Evolutionary conservation across 192 early-diverging fungal species (phyloP), one percentile per base, ranked within the genome.

Genomic region (Spizellomyces sp.): DNA sequence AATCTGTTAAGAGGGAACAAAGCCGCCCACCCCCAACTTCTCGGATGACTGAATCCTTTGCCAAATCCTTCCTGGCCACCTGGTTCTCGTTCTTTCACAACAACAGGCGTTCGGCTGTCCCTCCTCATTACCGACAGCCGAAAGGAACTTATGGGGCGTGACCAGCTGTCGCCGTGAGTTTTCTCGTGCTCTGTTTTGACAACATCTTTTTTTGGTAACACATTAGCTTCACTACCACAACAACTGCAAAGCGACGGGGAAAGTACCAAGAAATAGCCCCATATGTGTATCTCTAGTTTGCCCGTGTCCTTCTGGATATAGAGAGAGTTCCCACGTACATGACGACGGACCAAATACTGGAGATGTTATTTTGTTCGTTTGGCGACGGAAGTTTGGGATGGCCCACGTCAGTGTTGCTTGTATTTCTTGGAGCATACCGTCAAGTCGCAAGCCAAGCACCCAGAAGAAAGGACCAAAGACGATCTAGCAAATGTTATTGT

Each of bases 1-100:
- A 77, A 58, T 45, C 70, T 7, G 21, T 27, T 59, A 46, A 77
- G 45, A 5, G 76, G 70, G 7, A 77, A 44, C 46, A 77, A 50
- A 45, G 76, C 64, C 15, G 76, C 76, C 76, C 76, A 77, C 7
- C 76, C 76, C 76, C 76, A 77, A 47, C 67, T 70, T 47, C 70
- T 27, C 42, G 76, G 76, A 68, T 77, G 76, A 9, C 60, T 70
- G 45, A 67, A 72, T 12, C 76, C 76, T 19, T 67, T 58, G 15
- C 76, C 76, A 48, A 73, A 77, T 15, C 76, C 76, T 36, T 77
- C 70, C 47, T 43, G 47, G 12, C 66, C 66, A 10, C 56, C 65
- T 0, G 76, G 76, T 45, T 73, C 70, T 60, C 76, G 8, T 48
- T 77, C 76, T 62, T 77, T 77, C 2, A 62, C 45, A 15, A 71